Evolutionary conservation across 2,329 filamentous ascomycete genomes (phyloP), one percentile per base, ranked within the genome.

Genomic region (Plectosphaerella plurivora): DNA sequence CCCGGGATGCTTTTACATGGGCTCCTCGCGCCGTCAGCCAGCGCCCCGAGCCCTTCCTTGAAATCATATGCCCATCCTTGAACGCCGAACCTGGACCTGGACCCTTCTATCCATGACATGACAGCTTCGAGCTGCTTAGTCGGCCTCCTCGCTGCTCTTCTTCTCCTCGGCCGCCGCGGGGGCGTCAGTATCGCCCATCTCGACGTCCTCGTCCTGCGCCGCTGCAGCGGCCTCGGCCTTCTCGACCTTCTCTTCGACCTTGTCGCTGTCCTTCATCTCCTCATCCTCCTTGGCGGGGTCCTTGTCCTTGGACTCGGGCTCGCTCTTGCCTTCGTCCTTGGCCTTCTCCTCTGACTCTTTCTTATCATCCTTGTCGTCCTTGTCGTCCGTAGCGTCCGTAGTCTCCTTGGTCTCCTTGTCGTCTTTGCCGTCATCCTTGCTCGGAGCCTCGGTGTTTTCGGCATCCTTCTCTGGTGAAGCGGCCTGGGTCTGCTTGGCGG

Each of bases 111-210:
- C 28, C 28, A 33, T 33, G 28, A 33, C 28, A 33, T 10, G 28
- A 9, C 28, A 12, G 11, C 28, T 8, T 4, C 8, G 28, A 33
- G 28, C 4, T 12, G 3, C 28, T 33, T 20, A 44, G n/a, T 44
- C 41, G 41, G 16, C 41, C 41, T 18, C n/a, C 41, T 44, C 18
- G 16, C 41, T 44, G 41, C 11, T 10, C n/a, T 18, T 20, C 41
- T 44, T 44, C 41, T 44, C 16, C 25, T 57, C 51, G 16, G 47
- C 49, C 45, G 71, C 67, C 41, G 72, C 70, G 50, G 73, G 70
- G 2, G 72, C 73, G 45, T 77, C 74, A 52, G 73, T 71, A 50
- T 76, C 73, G 14, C 61, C 65, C 75, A 78, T 78, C 59, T 78
- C 74, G 5, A 76, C 69, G 53, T 77, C 75, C 51, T 77, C 73